Percentiles rank a stretch among this genome's conserved stretches.
Conservation (phyloP, 306 rosid genomes). For the Malus sieversii region DNA sequence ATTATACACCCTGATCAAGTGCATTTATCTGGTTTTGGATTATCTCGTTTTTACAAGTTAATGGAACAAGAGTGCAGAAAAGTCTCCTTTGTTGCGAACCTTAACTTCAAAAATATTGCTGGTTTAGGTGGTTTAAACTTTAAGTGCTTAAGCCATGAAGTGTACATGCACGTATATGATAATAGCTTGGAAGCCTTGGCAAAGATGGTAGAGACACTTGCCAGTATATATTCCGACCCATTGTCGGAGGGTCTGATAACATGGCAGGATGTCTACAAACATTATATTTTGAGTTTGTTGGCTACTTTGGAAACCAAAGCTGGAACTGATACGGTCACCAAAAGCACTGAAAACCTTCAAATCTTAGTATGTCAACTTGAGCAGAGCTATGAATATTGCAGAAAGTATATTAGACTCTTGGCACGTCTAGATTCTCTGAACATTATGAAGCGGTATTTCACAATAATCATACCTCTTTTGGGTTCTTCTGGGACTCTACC, state of each 20-base stretch:
- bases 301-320: slow-evolving; percentile 52
- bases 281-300: slow-evolving; percentile 47
- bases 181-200: slow-evolving; percentile 71
- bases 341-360: slow-evolving; percentile 69
- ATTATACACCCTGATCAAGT: slow-evolving; percentile 38
- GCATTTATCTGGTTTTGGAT: slow-evolving; percentile 36
- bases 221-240: slow-evolving; percentile 38
- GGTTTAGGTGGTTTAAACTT: slow-evolving; percentile 75
- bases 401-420: slow-evolving; percentile 51
- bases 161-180: slow-evolving; percentile 53
- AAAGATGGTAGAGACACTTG: slow-evolving; percentile 65
- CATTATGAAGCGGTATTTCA: slow-evolving; percentile 66
- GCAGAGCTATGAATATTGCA: slow-evolving; percentile 59
- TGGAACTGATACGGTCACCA: slow-evolving; percentile 31
- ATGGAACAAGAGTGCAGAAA: slow-evolving; percentile 73
- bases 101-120: slow-evolving; percentile 89
- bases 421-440: slow-evolving; percentile 63
- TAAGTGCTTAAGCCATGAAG: slow-evolving; percentile 61
- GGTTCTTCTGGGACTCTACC: slow-evolving; percentile 51
- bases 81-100: slow-evolving; percentile 45
- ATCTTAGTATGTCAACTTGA: slow-evolving; percentile 67
- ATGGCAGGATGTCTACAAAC: slow-evolving; percentile 79
- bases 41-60: slow-evolving; percentile 56
- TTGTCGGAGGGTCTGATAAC: slow-evolving; percentile 66
- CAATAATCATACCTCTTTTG: slow-evolving; percentile 50